phyloP scores from a whole-genome alignment of 768 basidiomycete genomes.

The Lepiota subincarnata region DNA sequence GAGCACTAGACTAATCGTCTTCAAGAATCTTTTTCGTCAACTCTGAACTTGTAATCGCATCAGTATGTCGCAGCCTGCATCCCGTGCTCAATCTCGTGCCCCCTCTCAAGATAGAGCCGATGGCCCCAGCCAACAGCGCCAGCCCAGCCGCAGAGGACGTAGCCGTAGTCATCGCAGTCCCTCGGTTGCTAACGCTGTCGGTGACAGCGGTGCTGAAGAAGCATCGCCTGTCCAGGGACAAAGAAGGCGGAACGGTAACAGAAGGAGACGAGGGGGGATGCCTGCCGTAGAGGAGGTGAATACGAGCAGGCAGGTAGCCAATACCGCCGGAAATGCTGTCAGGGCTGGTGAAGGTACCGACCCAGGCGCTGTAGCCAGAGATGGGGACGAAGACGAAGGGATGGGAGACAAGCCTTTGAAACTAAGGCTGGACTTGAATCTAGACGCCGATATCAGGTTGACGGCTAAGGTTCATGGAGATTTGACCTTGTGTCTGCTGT shows the following conservation, averaged over 20 bases:
- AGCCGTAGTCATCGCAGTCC: conserved; percentile 14
- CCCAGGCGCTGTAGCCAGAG: not conserved
- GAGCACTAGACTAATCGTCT: too few species aligned
- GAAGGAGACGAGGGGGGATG: conserved; percentile 12
- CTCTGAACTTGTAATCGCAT: not conserved
- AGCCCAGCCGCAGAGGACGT: conserved; percentile 14
- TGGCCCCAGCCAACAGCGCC: not conserved
- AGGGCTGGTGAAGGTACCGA: not conserved
- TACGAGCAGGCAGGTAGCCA: conserved; percentile 7
- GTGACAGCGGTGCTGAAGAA: conserved; percentile 4
- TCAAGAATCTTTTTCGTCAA: too few species aligned
- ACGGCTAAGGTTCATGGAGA: conserved; percentile 31
- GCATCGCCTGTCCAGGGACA: not conserved
- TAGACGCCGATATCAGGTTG: conserved; percentile 30
- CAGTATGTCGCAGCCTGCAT: conserved; percentile 8
- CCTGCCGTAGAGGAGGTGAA: conserved; percentile 19
- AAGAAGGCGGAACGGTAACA: conserved; percentile 13
- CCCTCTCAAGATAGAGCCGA: conserved; percentile 5
- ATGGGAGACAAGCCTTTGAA: conserved; percentile 18
- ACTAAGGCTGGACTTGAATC: conserved; percentile 27
- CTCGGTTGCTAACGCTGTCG: conserved; percentile 6
- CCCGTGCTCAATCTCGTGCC: conserved; percentile 6
- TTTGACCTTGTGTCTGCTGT: conserved; percentile 28
- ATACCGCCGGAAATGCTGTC: not conserved
- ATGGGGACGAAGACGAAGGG: not conserved